Conservation (phyloP, 2,329 filamentous ascomycete species). For the Cladosporium phlei region DNA sequence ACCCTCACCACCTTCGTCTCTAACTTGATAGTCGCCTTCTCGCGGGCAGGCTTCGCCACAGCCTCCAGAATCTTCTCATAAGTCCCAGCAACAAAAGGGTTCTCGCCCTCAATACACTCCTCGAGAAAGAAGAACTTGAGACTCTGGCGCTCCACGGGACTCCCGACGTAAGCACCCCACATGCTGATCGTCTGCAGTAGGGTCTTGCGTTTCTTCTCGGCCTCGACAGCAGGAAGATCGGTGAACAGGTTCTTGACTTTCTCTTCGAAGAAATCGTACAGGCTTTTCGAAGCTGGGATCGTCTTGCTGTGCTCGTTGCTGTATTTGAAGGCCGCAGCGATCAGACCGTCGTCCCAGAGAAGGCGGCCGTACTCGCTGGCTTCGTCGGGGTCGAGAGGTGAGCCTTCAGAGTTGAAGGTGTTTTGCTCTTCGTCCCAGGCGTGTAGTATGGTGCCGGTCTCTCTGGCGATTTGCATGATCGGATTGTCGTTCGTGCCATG, state of each 20-base stretch:
- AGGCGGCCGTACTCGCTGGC: constrained; percentile 41
- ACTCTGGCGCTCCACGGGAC: constrained; percentile 59
- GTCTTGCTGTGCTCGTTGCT: constrained; percentile 54
- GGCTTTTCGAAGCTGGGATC: constrained; percentile 50
- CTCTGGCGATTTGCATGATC: constrained; percentile 60
- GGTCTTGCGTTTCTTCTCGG: constrained; percentile 45
- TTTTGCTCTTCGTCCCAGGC: constrained; percentile 52
- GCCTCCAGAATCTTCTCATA: constrained; percentile 56
- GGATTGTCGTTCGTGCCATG: constrained; percentile 69
- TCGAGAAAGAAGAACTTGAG: constrained; percentile 75
- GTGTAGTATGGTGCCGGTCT: constrained; percentile 53
- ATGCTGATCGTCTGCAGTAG: constrained; percentile 54
- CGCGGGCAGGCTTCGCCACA: constrained; percentile 54
- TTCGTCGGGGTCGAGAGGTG: constrained; percentile 43
- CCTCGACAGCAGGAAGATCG: constrained; percentile 30
- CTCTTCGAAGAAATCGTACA: constrained; percentile 55
- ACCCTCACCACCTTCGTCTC: constrained; percentile 44
- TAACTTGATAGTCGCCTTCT: constrained; percentile 53
- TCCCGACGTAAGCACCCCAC: constrained; percentile 70
- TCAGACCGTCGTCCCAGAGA: constrained; percentile 59
- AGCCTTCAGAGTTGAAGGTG: constrained; percentile 55
- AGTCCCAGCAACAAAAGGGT: constrained; percentile 58
- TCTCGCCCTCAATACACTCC: constrained; percentile 69
- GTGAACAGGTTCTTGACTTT: constrained; percentile 42
- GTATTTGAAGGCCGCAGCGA: constrained; percentile 62